Evolutionary conservation across 2,329 filamentous ascomycete species (phyloP), one percentile per base, ranked within the genome.

Genomic region (Colletotrichum eleusines): DNA sequence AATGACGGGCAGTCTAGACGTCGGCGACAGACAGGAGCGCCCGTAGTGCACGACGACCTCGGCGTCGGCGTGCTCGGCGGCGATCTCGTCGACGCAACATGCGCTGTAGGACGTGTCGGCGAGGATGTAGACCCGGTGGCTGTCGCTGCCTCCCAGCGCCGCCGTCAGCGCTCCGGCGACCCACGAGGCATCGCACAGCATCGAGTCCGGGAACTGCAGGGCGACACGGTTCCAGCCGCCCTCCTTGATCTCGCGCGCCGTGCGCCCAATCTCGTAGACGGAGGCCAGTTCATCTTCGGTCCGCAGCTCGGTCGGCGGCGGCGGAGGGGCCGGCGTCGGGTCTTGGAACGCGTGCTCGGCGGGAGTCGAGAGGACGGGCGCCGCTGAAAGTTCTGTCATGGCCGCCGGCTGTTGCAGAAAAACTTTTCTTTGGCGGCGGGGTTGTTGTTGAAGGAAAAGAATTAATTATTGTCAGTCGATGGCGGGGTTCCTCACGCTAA

Each of bases 101-200:
- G 95, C 92, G 71, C 96, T 97, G 81, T 98, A 99, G 2, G 95
- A 98, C 2, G 96, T 98, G 80, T 99, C 96, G 40, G 92, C 96
- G 23, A 99, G 85, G 71, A 99, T 95, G 76, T 93, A 97, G 63
- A 98, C 85, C 72, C 86, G 78, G 38, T 77, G 77, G 11, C 33
- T 71, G 40, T 70, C 16, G 59, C 76, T 48, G 42, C 72, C 73
- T 5, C 71, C 76, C 40, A 84, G 75, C 59, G 82, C 81, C 12
- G 69, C 63, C 18, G 73, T 74, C 72, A 97, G 81, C 0, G 89
- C 83, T 64, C 91, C 89, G 67, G 92, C 94, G 0, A 98, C 93
- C 68, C 92, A 87, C 6, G 94, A 92, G 11, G 93, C 94, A 85
- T 99, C 94, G 0, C 89, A 85, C 0, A 99, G 87, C 94, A 98